Evolutionary conservation across 148 eudicot genomes (phyloP).

Genomic region (Vaccinium macrocarpon): DNA sequence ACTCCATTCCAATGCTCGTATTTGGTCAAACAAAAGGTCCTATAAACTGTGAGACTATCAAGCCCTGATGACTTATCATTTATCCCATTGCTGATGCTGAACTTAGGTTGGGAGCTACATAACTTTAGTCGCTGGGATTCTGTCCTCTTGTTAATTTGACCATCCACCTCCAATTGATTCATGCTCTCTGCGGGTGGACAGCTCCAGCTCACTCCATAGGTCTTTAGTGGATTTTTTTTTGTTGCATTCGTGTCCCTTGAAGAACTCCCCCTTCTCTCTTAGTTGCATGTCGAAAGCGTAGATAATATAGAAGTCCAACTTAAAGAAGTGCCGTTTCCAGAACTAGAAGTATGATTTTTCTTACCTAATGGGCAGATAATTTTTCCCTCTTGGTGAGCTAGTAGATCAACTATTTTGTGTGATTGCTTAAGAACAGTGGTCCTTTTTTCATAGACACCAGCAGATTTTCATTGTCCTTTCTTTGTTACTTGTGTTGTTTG

Average conservation of each 20-base stretch:
- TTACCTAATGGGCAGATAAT: neutral
- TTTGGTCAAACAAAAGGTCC: too few relatives aligned
- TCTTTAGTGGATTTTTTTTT: neutral
- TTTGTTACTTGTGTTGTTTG: slow-evolving; percentile 15
- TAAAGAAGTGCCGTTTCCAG: neutral
- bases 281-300: neutral
- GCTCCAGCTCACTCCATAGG: neutral
- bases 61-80: neutral
- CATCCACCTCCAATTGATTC: neutral
- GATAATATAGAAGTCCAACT: neutral
- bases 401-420: too few relatives aligned
- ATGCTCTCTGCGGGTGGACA: neutral
- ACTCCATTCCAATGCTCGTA: too few relatives aligned
- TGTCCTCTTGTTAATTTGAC: neutral
- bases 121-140: neutral
- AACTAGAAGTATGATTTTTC: neutral
- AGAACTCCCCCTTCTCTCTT: neutral
- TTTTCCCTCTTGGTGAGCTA: neutral
- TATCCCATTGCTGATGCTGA: neutral
- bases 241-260: neutral
- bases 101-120: neutral
- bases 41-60: neutral
- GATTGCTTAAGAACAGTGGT: slow-evolving; percentile 1
- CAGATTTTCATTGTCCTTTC: neutral
- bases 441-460: neutral